phyloP scores from a whole-genome alignment of 805 yeast species.

The Yarrowia porcina region DNA sequence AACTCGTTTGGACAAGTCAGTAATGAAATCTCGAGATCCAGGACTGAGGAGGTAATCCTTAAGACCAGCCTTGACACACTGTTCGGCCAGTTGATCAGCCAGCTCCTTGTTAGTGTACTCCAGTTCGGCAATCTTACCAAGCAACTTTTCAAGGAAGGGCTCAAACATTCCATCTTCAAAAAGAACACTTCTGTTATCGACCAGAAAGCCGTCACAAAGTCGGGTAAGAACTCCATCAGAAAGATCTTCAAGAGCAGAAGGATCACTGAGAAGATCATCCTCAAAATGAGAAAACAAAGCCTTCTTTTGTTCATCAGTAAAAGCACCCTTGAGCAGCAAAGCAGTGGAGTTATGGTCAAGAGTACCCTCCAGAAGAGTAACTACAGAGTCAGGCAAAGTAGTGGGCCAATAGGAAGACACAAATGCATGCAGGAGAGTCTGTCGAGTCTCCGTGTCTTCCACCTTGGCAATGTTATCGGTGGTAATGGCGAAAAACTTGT shows the following conservation, averaged over 20 bases:
- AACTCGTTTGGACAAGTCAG: slow-evolving; percentile 1
- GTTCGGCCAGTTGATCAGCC: background rate
- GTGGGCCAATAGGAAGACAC: slow-evolving; percentile 18
- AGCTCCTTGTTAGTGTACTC: slow-evolving; percentile 13
- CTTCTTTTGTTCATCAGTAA: slow-evolving; percentile 15
- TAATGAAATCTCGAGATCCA: slow-evolving; percentile 9
- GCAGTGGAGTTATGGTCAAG: slow-evolving; percentile 2
- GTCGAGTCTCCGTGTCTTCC: slow-evolving; percentile 7
- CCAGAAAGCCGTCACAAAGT: slow-evolving; percentile 15
- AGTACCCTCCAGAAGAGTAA: background rate
- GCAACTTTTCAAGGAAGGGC: slow-evolving; percentile 3
- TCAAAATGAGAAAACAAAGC: background rate
- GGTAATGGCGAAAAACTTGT: background rate
- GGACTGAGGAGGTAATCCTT: background rate
- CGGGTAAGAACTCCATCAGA: slow-evolving; percentile 11
- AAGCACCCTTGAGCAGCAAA: background rate
- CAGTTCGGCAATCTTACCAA: background rate
- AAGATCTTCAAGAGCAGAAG: background rate
- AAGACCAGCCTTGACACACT: slow-evolving; percentile 14
- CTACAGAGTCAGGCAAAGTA: slow-evolving; percentile 8
- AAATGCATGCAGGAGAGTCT: slow-evolving; percentile 20
- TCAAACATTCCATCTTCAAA: slow-evolving; percentile 23
- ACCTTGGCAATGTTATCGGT: background rate
- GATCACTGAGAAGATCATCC: slow-evolving; percentile 7
- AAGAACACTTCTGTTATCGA: background rate